Evolutionary conservation across 108 stramenopile species (phyloP), one percentile per base, ranked within the genome.

Genomic region (Skeletonema costatum): DNA sequence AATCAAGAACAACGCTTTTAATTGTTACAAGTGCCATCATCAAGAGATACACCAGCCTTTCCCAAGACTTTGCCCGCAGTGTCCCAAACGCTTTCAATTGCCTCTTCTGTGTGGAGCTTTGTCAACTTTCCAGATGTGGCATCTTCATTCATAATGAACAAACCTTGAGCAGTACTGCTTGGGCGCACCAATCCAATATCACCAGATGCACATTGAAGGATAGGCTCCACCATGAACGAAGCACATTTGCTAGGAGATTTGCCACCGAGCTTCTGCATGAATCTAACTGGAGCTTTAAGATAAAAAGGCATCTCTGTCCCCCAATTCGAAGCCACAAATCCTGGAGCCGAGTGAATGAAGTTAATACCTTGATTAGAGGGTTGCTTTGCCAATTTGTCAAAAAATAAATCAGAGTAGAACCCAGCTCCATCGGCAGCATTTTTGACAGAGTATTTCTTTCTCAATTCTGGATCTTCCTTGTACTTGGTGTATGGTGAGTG

Each of bases 371-470:
- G 21, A 25, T 81, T 74, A 1, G 73, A 19, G 16, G 79, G 42
- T 32, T 62, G 19, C 21, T 16, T 29, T 38, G 87, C 77, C 60
- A 90, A 44, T 46, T 59, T 46, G 50, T 90, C 89, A n/a, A 90
- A 73, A 30, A 85, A 84, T 13, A 86, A 58, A 76, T 90, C 87
- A 29, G 50, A 88, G 78, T 90, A 90, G 36, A 70, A 88, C 13
- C 89, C 89, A 29, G 89, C 89, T 42, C 74, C 74, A 76, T 90
- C 72, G 4, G 89, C 89, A 19, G 89, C 89, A 74, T 90, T 90
- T 19, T 44, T 46, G 13, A 88, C 36, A 12, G 67, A 60, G 81
- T 88, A 90, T n/a, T 85, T 60, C 8, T 68, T 61, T 32, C 60
- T 33, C 42, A 90, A 21, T 29, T 78, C 80, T 36, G 81, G 81